Evolutionary conservation across 768 basidiomycete species (phyloP).

Genomic region (Leccinum broughii): DNA sequence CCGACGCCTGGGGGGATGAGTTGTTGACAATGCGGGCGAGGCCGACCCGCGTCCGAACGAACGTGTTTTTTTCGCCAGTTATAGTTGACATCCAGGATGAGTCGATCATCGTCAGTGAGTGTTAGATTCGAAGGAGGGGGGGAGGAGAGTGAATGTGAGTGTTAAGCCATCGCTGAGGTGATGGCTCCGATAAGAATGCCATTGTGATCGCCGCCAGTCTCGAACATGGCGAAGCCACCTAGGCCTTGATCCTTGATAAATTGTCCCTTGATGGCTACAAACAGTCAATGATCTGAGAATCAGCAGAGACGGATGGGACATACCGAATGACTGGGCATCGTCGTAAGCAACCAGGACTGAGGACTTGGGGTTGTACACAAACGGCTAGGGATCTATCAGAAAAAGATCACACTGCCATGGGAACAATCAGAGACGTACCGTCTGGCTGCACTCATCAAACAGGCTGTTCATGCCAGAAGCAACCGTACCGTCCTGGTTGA

Average conservation of each 20-base stretch:
- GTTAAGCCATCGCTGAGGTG: constrained; percentile 25
- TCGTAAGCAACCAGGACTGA: constrained; percentile 69
- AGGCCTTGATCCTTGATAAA: constrained; percentile 39
- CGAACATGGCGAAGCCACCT: constrained; percentile 46
- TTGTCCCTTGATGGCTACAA: constrained; percentile 42
- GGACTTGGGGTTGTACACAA: constrained; percentile 56
- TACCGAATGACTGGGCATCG: constrained; percentile 56
- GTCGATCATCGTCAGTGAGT: constrained; percentile 21
- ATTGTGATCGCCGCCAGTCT: constrained; percentile 44
- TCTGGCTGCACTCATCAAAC: constrained; percentile 72
- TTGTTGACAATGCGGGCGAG: neutral
- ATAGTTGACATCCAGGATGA: constrained; percentile 15
- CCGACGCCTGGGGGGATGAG: constrained; percentile 20
- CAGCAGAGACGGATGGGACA: constrained; percentile 9
- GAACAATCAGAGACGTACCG: constrained; percentile 44
- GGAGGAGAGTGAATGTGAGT: constrained; percentile 7
- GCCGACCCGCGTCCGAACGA: constrained; percentile 11
- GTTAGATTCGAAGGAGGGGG: constrained; percentile 12
- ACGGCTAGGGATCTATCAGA: constrained; percentile 48
- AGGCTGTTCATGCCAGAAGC: constrained; percentile 50
- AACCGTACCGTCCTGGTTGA: constrained; percentile 48
- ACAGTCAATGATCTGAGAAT: neutral
- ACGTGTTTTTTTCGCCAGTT: neutral
- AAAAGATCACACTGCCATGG: neutral
- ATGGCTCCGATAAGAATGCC: constrained; percentile 38